Percentiles rank a stretch among this genome's conserved stretches.
Conservation (phyloP, 176 grass and related monocot species). For the Zoysia japonica region DNA sequence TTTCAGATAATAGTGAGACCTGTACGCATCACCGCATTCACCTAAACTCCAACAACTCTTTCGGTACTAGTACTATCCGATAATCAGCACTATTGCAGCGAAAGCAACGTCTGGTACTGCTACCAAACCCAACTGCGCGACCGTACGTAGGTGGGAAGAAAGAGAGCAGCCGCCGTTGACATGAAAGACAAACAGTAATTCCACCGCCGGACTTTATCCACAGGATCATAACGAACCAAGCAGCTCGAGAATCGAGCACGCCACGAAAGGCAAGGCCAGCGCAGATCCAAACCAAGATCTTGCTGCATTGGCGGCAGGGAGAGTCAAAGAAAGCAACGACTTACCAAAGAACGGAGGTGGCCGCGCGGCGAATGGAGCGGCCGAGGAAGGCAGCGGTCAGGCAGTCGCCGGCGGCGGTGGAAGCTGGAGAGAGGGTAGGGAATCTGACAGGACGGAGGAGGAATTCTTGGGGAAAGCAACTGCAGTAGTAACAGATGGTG, state of each 20-base stretch:
- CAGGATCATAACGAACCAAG: constrained; percentile 28
- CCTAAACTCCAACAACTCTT: constrained; percentile 32
- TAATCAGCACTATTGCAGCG: constrained; percentile 24
- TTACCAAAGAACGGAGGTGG: constrained; percentile 35
- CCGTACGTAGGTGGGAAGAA: constrained; percentile 6
- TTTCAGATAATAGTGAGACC: not conserved
- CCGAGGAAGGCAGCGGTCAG: not conserved
- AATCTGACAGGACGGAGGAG: constrained; percentile 26
- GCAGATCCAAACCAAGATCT: constrained; percentile 52
- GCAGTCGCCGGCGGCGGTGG: constrained; percentile 20
- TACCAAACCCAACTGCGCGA: constrained; percentile 23
- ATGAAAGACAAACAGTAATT: constrained; percentile 30
- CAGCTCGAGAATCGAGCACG: not conserved
- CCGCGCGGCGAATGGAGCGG: constrained; percentile 10
- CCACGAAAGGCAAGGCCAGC: constrained; percentile 1
- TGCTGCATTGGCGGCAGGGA: constrained; percentile 14
- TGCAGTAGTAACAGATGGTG: constrained; percentile 38
- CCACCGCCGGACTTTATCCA: not conserved
- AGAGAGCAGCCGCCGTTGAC: constrained; percentile 30
- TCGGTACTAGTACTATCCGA: constrained; percentile 2
- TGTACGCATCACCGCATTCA: constrained; percentile 12
- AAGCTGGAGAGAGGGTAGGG: constrained; percentile 23
- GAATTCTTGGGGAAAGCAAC: constrained; percentile 25
- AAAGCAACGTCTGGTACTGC: constrained; percentile 43
- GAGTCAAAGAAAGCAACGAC: constrained; percentile 20